phyloP scores from a whole-genome alignment of 2,329 filamentous ascomycete species.

The Passalora sequoiae region DNA sequence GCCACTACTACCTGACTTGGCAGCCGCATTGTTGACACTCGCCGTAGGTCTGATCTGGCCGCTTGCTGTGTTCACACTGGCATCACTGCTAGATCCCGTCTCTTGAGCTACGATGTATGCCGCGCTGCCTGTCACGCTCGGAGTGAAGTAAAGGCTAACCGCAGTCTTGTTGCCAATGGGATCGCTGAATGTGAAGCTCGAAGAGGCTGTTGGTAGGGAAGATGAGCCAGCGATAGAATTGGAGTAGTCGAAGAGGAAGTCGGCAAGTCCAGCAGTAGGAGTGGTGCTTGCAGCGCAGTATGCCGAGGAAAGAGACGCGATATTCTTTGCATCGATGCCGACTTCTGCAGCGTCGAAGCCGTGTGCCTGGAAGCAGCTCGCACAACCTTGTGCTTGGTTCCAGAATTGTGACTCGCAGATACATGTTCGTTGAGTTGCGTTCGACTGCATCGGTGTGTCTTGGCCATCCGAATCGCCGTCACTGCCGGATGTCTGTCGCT shows the following conservation, averaged over 20 bases:
- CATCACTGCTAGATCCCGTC: slow-evolving; percentile 14
- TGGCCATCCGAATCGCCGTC: slow-evolving; percentile 1
- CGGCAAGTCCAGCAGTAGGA: slow-evolving; percentile 21
- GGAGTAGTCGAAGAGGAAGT: slow-evolving; percentile 14
- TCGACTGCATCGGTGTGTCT: slow-evolving; percentile 11
- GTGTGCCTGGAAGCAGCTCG: slow-evolving; percentile 24
- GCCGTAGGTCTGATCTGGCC: slow-evolving; percentile 19
- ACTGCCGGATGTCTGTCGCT: slow-evolving; percentile 1
- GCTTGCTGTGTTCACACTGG: slow-evolving; percentile 9
- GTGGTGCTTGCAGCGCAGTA: slow-evolving; percentile 28
- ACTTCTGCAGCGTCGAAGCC: slow-evolving; percentile 9
- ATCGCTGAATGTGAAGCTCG: slow-evolving; percentile 18
- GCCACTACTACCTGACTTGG: slow-evolving; percentile 2
- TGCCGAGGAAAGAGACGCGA: slow-evolving; percentile 15
- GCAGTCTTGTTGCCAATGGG: slow-evolving; percentile 28
- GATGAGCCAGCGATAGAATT: not conserved
- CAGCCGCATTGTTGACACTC: slow-evolving; percentile 12
- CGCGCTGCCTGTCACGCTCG: slow-evolving; percentile 24
- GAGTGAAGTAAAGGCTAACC: slow-evolving; percentile 28
- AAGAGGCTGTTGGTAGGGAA: not conserved
- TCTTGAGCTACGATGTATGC: slow-evolving; percentile 21
- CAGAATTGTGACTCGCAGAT: slow-evolving; percentile 28
- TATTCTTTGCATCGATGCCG: not conserved
- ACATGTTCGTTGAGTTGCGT: slow-evolving; percentile 26
- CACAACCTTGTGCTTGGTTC: slow-evolving; percentile 19